Evolutionary conservation across 2,329 filamentous ascomycete species (phyloP), one percentile per base, ranked within the genome.

Genomic region (Cylindrodendrum hubeiense): DNA sequence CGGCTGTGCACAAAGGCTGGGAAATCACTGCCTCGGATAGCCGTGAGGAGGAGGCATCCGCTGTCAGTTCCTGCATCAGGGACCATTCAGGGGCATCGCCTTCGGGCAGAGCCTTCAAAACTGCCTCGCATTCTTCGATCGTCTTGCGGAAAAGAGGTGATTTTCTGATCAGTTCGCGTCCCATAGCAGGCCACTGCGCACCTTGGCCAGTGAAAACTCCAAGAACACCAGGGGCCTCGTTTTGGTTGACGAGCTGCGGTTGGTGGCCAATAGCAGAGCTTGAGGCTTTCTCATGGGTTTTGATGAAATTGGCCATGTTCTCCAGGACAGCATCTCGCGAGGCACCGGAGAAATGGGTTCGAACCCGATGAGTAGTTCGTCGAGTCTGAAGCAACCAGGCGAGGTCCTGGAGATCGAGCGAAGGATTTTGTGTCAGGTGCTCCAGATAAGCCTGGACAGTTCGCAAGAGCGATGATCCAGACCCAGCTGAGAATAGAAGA

Each of bases 121-220:
- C 67, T 3, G 66, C 57, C 1, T 76, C 71, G 15, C 79, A 62
- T 30, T 68, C 68, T 46, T 70, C 67, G 2, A 71, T 62, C 24
- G 63, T 64, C 22, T 50, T 44, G 19, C 63, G 47, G 37, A 63
- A 64, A n/a, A 65, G 58, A 19, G 57, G 51, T 19, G 57, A 66
- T n/a, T 60, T 43, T 5, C 60, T 46, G 49, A 72, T 68, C 50
- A 79, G 70, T 66, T 77, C 76, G 8, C 74, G 70, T 33, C 77
- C 77, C 78, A 80, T 78, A 21, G 62, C 70, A 44, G 64, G 54
- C 74, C 74, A 77, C 65, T 78, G 76, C 6, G 76, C 78, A 30
- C 78, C 78, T 60, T 79, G 78, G 8, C 78, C 78, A 8, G 77
- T 79, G 60, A 80, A 75, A 24, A 76, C 60, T 24, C 63, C 63